Evolutionary conservation across 768 basidiomycete genomes (phyloP), one percentile per base, ranked within the genome.

Genomic region (Hygrophorus russula): DNA sequence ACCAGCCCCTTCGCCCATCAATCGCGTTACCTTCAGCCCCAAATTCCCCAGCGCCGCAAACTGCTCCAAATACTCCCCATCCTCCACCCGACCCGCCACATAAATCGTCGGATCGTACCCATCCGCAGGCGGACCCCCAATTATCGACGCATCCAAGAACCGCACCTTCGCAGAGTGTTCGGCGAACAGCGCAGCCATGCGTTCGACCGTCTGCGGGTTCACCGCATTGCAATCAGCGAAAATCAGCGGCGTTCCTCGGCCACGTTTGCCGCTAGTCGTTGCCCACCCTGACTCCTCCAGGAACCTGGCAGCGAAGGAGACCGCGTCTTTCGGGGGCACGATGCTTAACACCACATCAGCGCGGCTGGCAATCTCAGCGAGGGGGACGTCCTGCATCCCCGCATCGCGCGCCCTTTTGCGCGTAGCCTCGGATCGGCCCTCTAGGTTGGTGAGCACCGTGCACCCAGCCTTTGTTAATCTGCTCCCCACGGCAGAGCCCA

Each of bases 211-310:
- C 45, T 62, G 61, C 2, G 74, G 72, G 51, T 64, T 75, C 34
- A 79, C 65, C 7, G 78, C 75, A 45, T 81, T 80, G 47, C 73
- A 76, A 54, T 78, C 76, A 14, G 62, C 72, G 52, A 72, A 78
- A 34, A 69, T 52, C 13, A 65, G 53, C 14, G 51, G 51, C 12
- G 39, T 41, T 42, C 41, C 24, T 28, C 15, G 18, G 37, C 2
- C 31, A 24, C 18, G 14, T 2, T 48, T 49, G 12, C 49, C 24
- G 24, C 7, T 7, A 3, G 24, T 3, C 7, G 24, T 7, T 39
- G 41, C 47, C 40, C 46, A 37, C 9, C 44, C 24, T 37, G 58
- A 54, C 32, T 62, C 64, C 14, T 54, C 53, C 19, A 63, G 48
- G 45, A 68, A 62, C 36, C 54, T 59, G 50, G 66, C 56, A 1